phyloP scores from a whole-genome alignment of 1,284 basidiomycete species.

The Kwoniella shivajii region DNA sequence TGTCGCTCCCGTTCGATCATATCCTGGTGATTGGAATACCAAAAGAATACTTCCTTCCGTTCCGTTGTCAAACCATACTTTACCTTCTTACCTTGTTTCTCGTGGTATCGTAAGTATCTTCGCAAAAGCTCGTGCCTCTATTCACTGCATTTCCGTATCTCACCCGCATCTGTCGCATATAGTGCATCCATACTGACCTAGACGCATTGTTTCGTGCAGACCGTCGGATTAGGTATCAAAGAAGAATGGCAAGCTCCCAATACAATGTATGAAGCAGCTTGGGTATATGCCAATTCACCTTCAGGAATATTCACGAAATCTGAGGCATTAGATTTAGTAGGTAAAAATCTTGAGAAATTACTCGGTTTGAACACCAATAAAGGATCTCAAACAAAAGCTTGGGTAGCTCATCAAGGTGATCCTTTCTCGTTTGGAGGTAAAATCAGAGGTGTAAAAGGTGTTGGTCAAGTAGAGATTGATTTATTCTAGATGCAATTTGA shows the following conservation, averaged over 20 bases:
- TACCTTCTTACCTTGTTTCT: slow-evolving; percentile 64
- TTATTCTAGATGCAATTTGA: slow-evolving; percentile 21
- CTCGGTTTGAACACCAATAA: slow-evolving; percentile 55
- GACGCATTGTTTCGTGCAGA: slow-evolving; percentile 28
- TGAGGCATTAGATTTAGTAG: slow-evolving; percentile 64
- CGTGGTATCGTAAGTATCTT: slow-evolving; percentile 61
- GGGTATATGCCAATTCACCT: slow-evolving; percentile 60
- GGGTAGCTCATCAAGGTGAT: slow-evolving; percentile 23
- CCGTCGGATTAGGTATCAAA: slow-evolving; percentile 69
- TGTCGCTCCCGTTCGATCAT: slow-evolving; percentile 64
- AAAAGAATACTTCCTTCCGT: slow-evolving; percentile 72
- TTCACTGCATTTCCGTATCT: too few species aligned
- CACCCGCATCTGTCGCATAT: too few species aligned
- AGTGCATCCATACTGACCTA: too few species aligned
- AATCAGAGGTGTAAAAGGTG: slow-evolving; percentile 16
- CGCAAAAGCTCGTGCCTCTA: neutral
- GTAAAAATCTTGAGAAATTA: slow-evolving; percentile 66
- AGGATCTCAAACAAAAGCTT: neutral
- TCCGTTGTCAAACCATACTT: slow-evolving; percentile 68
- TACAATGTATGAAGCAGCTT: slow-evolving; percentile 69
- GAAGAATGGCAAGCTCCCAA: slow-evolving; percentile 68
- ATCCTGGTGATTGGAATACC: slow-evolving; percentile 69
- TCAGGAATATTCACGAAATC: slow-evolving; percentile 59
- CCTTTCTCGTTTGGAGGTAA: slow-evolving; percentile 15
- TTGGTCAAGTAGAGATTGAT: slow-evolving; percentile 11